Conservation (phyloP, 2,329 filamentous ascomycete species). For the Diatrype stigma region DNA sequence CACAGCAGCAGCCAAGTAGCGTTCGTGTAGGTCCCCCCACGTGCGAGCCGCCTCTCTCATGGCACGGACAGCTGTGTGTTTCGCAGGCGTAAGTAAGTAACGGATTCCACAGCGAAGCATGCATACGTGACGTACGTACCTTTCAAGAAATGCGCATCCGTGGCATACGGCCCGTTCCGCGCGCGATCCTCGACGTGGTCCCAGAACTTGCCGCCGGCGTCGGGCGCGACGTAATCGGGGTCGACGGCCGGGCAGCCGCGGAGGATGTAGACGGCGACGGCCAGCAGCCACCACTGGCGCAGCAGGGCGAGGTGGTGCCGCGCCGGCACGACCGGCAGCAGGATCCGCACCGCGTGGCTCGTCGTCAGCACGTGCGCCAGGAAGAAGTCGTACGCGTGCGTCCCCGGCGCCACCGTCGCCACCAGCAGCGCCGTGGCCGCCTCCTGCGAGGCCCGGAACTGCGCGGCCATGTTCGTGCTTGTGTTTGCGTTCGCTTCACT, state of each 20-base stretch:
- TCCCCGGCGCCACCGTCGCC: constrained; percentile 51
- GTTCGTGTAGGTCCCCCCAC: constrained; percentile 66
- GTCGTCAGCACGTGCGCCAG: constrained; percentile 77
- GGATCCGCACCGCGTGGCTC: constrained; percentile 81
- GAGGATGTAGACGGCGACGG: constrained; percentile 71
- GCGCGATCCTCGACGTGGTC: constrained; percentile 69
- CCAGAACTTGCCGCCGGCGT: constrained; percentile 69
- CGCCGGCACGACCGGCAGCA: constrained; percentile 72
- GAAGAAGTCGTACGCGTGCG: constrained; percentile 76
- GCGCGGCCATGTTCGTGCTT: constrained; percentile 56
- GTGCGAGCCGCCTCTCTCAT: constrained; percentile 70
- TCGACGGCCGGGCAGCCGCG: constrained; percentile 70
- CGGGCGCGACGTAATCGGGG: constrained; percentile 55
- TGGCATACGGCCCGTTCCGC: constrained; percentile 60
- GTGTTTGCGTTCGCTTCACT: constrained; percentile 46
- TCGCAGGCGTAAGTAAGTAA: no score
- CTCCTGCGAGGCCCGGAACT: constrained; percentile 70
- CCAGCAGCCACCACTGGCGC: constrained; percentile 85
- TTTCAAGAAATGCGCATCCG: constrained; percentile 84
- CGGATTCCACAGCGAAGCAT: no score
- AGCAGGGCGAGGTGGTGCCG: constrained; percentile 71
- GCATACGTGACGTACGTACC: constrained; percentile 53
- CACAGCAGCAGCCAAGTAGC: constrained; percentile 64
- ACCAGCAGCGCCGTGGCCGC: constrained; percentile 59
- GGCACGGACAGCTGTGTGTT: constrained; percentile 58